Evolutionary conservation across 306 rosid genomes (phyloP), one percentile per base, ranked within the genome.

Genomic region (Spatholobus suberectus): DNA sequence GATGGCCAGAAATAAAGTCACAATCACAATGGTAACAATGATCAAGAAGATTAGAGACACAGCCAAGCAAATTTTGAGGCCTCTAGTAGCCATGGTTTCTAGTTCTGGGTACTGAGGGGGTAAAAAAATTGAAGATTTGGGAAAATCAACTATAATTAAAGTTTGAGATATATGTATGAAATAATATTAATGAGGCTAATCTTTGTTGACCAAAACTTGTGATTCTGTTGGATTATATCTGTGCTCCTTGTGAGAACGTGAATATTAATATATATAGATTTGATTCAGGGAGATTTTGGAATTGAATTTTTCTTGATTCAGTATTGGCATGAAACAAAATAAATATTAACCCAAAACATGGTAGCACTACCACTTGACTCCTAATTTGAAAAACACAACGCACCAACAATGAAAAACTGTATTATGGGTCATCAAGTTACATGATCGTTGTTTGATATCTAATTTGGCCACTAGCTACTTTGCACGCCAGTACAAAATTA

Each of bases 1-100:
- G 54, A 90, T 8, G 17, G 91, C 89, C 46, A 86, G 71, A 20
- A 24, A 0, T 21, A 92, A 65, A 27, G 84, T 57, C 6, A 81
- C 54, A 11, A 84, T 27, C 29, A 88, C 81, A 2, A 37, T 4
- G 18, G 58, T 7, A 1, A 81, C 4, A 6, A 90, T 4, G 41
- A 88, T 43, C 15, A 90, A 29, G 37, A 81, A 11, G 2, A 91
- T 0, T 17, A 79, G 12, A 1, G 69, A 35, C 4, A 20, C 82
- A 6, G 27, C 77, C 23, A 88, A 40, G 43, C 87, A 90, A 3
- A 80, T 61, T 82, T 66, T 90, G 49, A 73, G 59, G n/a, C 81
- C 55, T 84, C 76, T 84, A 0, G 6, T 1, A 1, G 23, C 70
- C 92, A 89, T 89, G 74, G 24, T 76, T 81, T 81, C 11, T 41